Evolutionary conservation across 2,329 filamentous ascomycete genomes (phyloP), one percentile per base, ranked within the genome.

Genomic region (Penicillium vulpinum): DNA sequence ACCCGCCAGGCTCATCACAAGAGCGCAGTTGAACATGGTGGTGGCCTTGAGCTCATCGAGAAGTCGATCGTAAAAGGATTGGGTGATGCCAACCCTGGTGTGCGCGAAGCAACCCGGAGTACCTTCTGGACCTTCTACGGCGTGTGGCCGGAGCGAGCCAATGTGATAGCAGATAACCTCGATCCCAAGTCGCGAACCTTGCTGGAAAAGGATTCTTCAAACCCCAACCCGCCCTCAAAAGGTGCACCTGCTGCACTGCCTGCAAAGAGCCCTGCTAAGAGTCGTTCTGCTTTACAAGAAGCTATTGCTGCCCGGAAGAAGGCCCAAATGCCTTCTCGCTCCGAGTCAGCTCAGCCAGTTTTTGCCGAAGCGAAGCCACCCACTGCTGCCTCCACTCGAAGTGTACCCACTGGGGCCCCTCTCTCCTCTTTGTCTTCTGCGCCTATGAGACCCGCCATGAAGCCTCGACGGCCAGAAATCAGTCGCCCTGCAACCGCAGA

Each of bases 51-150:
- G 13, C 69, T 91, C 28, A 84, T 96, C 15, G 91, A 96, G 63
- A 96, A 95, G 74, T 91, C 89, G 64, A 85, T 99, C 69, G 92
- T 89, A 73, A 95, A 92, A 71, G 90, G 93, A 0, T 81, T 99
- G n/a, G 82, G 81, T 22, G 94, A 99, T 77, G 82, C 93, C 13
- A 96, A 97, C 68, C 92, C 92, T 8, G 89, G 88, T 29, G 93
- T 97, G 44, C 86, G 94, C 67, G 92, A 96, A 74, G 88, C 86
- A 62, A 93, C 90, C 81, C 86, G 94, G 65, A 83, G 85, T 36
- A 90, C 91, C 0, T 99, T 90, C 73, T 99, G 94, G 94, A 80
- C 81, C 0, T 97, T 92, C 72, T 85, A 87, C 57, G 80, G 79
- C 33, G 81, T 91, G 18, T 97, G 92, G 90, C 88, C 89, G 2